Evolutionary conservation across 306 rosid species (phyloP).

Genomic region (Potentilla sterilis): DNA sequence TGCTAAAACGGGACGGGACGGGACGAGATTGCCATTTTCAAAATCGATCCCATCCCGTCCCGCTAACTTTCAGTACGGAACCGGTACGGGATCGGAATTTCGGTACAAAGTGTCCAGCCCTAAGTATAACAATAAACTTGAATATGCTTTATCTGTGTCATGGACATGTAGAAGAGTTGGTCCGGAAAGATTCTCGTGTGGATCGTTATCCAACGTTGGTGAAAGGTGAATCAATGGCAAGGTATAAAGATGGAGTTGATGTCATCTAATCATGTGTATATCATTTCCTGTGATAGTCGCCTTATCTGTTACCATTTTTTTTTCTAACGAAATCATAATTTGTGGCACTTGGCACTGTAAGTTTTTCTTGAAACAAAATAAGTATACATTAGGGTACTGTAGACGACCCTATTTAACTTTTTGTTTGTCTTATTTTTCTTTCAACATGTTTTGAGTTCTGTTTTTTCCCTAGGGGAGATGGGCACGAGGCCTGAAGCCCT

Average conservation of each 20-base stretch:
- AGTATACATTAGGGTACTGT: too few relatives aligned
- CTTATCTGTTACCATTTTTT: background rate
- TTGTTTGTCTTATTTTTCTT: too few relatives aligned
- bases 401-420: too few relatives aligned
- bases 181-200: slow-evolving; percentile 84
- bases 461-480: too few relatives aligned
- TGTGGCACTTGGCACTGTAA: background rate
- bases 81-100: too few relatives aligned
- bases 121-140: background rate
- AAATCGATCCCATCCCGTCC: too few relatives aligned
- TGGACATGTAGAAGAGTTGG: slow-evolving; percentile 80
- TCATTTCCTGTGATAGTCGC: background rate
- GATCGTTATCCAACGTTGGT: slow-evolving; percentile 85
- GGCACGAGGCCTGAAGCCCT: too few relatives aligned
- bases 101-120: too few relatives aligned
- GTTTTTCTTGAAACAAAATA: background rate
- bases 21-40: too few relatives aligned
- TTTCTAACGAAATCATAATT: background rate
- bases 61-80: too few relatives aligned
- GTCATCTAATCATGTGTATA: background rate
- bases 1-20: too few relatives aligned
- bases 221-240: slow-evolving; percentile 92
- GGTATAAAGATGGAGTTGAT: slow-evolving; percentile 23
- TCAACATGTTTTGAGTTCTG: too few relatives aligned
- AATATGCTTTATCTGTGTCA: slow-evolving; percentile 6